phyloP scores from a whole-genome alignment of 495 filamentous ascomycete species.

The Podospora didyma region DNA sequence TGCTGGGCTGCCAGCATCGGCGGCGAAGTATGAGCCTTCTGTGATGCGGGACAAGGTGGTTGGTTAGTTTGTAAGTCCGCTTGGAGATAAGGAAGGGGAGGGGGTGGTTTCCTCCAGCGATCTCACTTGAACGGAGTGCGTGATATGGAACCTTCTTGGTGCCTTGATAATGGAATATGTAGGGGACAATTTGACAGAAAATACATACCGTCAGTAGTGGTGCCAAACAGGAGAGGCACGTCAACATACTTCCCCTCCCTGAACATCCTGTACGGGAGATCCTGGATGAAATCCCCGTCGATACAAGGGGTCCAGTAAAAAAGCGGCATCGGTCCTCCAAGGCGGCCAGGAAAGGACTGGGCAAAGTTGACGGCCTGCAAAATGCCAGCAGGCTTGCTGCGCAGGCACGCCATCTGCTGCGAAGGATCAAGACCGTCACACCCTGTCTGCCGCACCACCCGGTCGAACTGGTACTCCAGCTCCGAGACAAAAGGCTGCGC shows the following conservation, averaged over 20 bases:
- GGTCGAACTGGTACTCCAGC: slow-evolving; percentile 42
- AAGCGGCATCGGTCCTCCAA: slow-evolving; percentile 44
- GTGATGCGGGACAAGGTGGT: too few species aligned
- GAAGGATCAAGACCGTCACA: slow-evolving; percentile 12
- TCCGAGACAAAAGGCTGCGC: slow-evolving; percentile 35
- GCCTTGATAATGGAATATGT: too few species aligned
- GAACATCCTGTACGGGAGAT: slow-evolving; percentile 30
- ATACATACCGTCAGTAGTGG: slow-evolving; percentile 36
- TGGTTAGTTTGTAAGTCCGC: too few species aligned
- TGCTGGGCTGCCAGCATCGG: slow-evolving; percentile 37
- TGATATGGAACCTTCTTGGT: too few species aligned
- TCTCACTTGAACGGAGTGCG: too few species aligned
- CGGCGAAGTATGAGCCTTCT: slow-evolving; percentile 49
- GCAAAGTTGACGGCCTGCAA: slow-evolving; percentile 52
- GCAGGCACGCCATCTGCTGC: slow-evolving; percentile 47
- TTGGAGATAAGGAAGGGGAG: neutral
- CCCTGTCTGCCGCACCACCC: slow-evolving; percentile 24
- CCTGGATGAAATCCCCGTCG: slow-evolving; percentile 54
- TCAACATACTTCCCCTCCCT: slow-evolving; percentile 21
- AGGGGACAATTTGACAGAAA: too few species aligned
- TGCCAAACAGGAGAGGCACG: slow-evolving; percentile 36
- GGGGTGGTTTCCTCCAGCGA: slow-evolving; percentile 3
- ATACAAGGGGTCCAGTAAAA: slow-evolving; percentile 57
- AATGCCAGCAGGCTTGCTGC: slow-evolving; percentile 37
- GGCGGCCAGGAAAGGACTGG: slow-evolving; percentile 40